phyloP scores from a whole-genome alignment of 2,329 filamentous ascomycete species.

The Fusarium sp. region DNA sequence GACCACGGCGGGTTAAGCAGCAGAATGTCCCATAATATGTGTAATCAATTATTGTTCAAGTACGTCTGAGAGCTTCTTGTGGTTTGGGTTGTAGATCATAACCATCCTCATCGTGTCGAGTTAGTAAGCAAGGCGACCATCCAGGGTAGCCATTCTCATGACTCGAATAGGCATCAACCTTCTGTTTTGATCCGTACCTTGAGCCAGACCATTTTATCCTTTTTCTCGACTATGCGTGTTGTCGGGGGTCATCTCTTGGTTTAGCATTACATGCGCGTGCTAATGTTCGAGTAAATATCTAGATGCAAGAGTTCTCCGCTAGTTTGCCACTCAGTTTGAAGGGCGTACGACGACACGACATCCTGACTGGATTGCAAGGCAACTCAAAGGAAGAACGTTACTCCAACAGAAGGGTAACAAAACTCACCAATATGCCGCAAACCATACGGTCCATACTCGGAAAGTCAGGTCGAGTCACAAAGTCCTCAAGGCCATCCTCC shows the following conservation, averaged over 20 bases:
- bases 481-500: constrained; percentile 45
- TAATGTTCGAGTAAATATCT: neutral
- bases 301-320: constrained; percentile 21
- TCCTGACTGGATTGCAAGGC: no score
- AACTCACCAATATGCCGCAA: constrained; percentile 45
- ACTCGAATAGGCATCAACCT: constrained; percentile 10
- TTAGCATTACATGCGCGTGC: neutral
- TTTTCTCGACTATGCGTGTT: neutral
- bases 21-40: constrained; percentile 1
- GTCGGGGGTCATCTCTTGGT: neutral
- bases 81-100: no score
- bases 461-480: constrained; percentile 54
- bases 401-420: no score
- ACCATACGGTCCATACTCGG: constrained; percentile 59
- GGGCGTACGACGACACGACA: constrained; percentile 16
- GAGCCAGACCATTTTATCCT: neutral
- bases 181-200: no score
- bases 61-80: neutral
- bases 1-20: constrained; percentile 62
- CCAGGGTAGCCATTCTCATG: neutral
- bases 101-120: neutral
- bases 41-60: constrained; percentile 8
- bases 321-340: constrained; percentile 36
- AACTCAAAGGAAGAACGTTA: no score
- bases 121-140: no score